Evolutionary conservation across 2,329 filamentous ascomycete species (phyloP), one percentile per base, ranked within the genome.

Genomic region (Dothideomycetes sp.): DNA sequence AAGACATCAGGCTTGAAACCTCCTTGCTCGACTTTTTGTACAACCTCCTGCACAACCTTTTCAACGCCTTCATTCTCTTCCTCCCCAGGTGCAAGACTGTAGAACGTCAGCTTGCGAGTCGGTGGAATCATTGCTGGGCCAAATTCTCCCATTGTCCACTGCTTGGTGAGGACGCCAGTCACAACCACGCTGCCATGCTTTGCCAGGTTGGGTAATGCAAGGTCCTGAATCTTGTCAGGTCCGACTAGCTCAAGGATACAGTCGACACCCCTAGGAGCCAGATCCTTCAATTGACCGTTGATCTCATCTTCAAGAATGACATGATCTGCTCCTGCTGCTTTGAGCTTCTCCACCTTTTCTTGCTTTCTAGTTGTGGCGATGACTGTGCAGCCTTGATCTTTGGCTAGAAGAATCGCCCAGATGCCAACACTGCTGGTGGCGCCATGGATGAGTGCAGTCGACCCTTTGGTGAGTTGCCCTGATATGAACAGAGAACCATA

Each of bases 281-380:
- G 4, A n/a, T 22, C 34, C 8, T 40, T 23, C 6, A 41, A 12
- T 12, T 34, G 35, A 6, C 27, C 12, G 2, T 27, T 15, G 39
- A 30, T 28, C 11, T 43, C 25, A 9, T 45, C 3, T 33, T 45
- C 43, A 5, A 42, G 31, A 28, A 45, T 6, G 5, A 45, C 43
- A 15, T 42, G 37, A 19, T 45, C 43, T 22, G 43, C 43, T 23
- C 43, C 43, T 4, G 24, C 6, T 11, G 23, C 13, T 27, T 32
- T 34, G 3, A 45, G 19, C 19, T 35, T 35, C 10, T 11, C 39
- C 4, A 15, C 40, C 22, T 45, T 43, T 4, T 32, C 22, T 24
- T 36, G 13, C 20, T 45, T 27, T 18, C 43, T 34, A 2, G 39
- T 45, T 10, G 43, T 43, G 6, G 43, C 43, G n/a, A 43, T 43